phyloP scores from a whole-genome alignment of 768 basidiomycete species.

The Mrakia blollopis region DNA sequence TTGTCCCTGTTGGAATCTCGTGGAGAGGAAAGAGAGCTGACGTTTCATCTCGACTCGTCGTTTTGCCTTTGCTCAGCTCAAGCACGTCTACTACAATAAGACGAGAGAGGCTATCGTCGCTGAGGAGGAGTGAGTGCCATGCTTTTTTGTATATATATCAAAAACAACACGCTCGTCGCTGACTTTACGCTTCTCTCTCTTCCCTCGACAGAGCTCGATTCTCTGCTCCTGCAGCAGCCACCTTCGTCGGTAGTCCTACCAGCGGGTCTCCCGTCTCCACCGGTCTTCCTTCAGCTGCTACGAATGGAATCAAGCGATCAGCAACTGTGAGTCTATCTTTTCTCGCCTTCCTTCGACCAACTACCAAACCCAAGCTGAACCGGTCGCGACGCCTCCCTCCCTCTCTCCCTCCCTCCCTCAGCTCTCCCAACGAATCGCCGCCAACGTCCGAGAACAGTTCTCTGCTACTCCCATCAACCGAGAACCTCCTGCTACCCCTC shows the following conservation, averaged over 20 bases:
- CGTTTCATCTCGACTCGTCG: neutral
- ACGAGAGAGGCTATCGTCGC: conserved; percentile 17
- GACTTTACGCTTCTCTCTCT: no score
- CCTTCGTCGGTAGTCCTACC: neutral
- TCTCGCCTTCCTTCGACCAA: no score
- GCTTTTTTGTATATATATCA: neutral
- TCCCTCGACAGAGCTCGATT: conserved; percentile 20
- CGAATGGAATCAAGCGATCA: neutral
- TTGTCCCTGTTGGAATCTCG: neutral
- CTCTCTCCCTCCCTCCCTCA: neutral
- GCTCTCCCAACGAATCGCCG: conserved; percentile 19
- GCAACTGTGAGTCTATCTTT: neutral
- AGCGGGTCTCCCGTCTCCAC: neutral
- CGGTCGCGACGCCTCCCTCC: no score
- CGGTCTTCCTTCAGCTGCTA: neutral
- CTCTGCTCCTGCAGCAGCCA: conserved; percentile 1
- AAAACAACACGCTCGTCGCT: no score
- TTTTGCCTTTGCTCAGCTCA: neutral
- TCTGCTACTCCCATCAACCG: conserved; percentile 7
- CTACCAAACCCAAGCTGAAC: no score
- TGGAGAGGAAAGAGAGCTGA: neutral
- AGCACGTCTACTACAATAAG: conserved; percentile 11
- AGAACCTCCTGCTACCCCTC: neutral
- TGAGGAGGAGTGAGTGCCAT: conserved; percentile 13
- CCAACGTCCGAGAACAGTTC: conserved; percentile 20